Conservation (phyloP, 78 protist genomes). For the Paulinella micropora region DNA sequence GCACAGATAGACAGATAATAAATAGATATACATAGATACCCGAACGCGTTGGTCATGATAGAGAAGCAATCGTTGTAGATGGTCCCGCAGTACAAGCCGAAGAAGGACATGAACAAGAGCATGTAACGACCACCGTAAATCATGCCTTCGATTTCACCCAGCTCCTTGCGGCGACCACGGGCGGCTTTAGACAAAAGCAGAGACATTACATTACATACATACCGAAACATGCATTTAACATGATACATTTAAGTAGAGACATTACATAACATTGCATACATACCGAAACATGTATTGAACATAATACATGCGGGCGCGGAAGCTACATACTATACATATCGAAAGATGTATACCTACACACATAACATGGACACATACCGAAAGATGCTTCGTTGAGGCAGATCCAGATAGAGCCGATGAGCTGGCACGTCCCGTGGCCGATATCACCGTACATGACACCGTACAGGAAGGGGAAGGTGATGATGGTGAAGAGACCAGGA, state of each 20-base stretch:
- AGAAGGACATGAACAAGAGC: conserved; percentile 81
- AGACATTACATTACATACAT: neutral
- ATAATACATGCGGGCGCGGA: too few species aligned
- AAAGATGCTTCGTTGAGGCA: neutral
- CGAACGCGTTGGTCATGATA: conserved; percentile 28
- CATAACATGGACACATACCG: neutral
- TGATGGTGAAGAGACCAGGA: conserved; percentile 70
- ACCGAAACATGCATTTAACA: neutral
- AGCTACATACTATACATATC: neutral
- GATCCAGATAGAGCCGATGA: neutral
- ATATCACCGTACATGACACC: conserved; percentile 99
- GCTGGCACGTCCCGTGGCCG: conserved; percentile 80
- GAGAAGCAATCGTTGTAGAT: conserved; percentile 92
- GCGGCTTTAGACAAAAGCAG: neutral
- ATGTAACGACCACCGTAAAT: conserved; percentile 89
- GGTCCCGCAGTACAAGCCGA: conserved; percentile 84
- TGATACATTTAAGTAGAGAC: neutral
- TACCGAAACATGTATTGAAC: too few species aligned
- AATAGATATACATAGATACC: conserved; percentile 17
- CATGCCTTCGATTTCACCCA: conserved; percentile 66
- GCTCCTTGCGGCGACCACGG: neutral
- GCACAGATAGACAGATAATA: too few species aligned
- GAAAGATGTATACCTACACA: neutral
- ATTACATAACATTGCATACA: neutral
- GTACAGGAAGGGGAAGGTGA: conserved; percentile 99